Base-by-base conservation (phyloP, 2,329 filamentous ascomycete species). In the Huntiella abstrusa region DNA sequence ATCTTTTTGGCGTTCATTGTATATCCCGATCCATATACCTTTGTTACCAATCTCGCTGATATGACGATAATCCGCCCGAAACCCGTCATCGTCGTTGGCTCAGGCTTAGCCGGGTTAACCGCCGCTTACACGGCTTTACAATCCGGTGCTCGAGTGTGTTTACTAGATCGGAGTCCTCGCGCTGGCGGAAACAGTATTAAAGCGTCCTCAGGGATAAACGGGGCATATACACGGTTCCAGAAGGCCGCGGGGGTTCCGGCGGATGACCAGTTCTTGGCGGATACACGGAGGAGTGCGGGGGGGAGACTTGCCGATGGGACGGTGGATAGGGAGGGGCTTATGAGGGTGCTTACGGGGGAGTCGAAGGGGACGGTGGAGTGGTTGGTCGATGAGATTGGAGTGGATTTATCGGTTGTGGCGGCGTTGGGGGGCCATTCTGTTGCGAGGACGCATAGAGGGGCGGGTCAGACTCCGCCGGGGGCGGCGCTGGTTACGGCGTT, bases 161-260 rank as follows among this genome's bases (percentile, higher is more conserved):
- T 81, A 43, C 63, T 80, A 10, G 76, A 81, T 49, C 70, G 73
- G 15, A 66, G 67, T 0, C 55, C 66, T 2, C 76, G 75, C 54
- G 71, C 75, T 0, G 75, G 75, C 33, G 74, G 75, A 2, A 79
- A 80, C 54, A 73, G 67, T 54, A 77, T 80, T 58, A 80, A 80
- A 58, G 75, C 75, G 0, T 79, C 75, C 0, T 78, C 74, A 0
- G 75, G 75, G 0, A 80, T 80, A 57, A 79, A 77, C 52, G 75
- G 73, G 5, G 73, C 73, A 0, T 66, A 66, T 0, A 79, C 75
- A 0, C 63, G 62, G 3, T 77, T 71, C 51, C 76, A 80, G 55
- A 56, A 58, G 8, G 58, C 54, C 2, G 45, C 54, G 36, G 54
- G 60, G n/a, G 54, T 62, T 38, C 52, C 56, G 38, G 55, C 59